phyloP scores from a whole-genome alignment of 2,329 filamentous ascomycete genomes.

The Neopestalotiopsis sp. region DNA sequence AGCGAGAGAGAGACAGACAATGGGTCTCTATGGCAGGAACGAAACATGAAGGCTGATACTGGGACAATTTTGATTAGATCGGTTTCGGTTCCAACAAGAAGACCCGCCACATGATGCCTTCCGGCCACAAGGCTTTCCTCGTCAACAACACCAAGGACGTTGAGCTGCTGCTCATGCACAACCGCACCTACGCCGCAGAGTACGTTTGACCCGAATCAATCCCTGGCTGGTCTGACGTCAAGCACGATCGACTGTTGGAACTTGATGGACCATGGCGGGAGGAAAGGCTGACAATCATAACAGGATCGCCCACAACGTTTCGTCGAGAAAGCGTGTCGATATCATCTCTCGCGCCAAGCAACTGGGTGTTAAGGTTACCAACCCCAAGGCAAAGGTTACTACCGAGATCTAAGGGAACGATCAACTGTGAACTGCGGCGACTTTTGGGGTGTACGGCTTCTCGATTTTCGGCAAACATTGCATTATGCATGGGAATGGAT shows the following conservation, averaged over 20 bases:
- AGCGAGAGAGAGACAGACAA: not conserved
- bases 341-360: conserved; percentile 98
- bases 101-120: conserved; percentile 98
- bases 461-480: conserved; percentile 40
- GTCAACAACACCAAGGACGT: conserved; percentile 96
- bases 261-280: conserved; percentile 5
- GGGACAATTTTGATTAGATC: conserved; percentile 66
- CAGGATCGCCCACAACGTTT: conserved; percentile 98
- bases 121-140: conserved; percentile 99
- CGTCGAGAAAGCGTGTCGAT: conserved; percentile 97
- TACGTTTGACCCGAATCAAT: conserved; percentile 58
- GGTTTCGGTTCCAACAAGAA: conserved; percentile 99
- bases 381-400: conserved; percentile 98
- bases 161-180: conserved; percentile 99
- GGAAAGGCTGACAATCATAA: conserved; percentile 42
- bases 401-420: conserved; percentile 75
- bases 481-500: conserved; percentile 41
- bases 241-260: conserved; percentile 7
- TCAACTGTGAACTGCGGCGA: conserved; percentile 29
- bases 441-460: conserved; percentile 38
- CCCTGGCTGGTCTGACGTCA: not conserved
- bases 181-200: conserved; percentile 98
- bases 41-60: not conserved
- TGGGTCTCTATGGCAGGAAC: not conserved
- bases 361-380: conserved; percentile 99